Percentiles rank a stretch among this genome's conserved stretches.
Conservation (phyloP, 2,329 filamentous ascomycete species). For the Paracoccidioides brasiliensis region DNA sequence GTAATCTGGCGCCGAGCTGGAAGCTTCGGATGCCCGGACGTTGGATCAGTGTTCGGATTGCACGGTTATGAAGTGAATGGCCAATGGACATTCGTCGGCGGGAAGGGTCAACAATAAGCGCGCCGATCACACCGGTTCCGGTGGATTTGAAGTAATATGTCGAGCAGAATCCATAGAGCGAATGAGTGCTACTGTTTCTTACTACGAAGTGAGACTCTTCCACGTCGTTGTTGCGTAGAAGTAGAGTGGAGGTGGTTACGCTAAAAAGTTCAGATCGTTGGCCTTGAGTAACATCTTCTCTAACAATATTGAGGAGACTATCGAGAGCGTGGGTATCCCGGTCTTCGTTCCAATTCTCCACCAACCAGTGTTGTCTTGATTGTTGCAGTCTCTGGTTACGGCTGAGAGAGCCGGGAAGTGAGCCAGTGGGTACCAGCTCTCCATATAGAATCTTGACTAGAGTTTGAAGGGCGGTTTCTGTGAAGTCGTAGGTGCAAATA, state of each 20-base stretch:
- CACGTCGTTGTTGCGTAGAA: slow-evolving; percentile 55
- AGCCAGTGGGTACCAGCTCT: slow-evolving; percentile 47
- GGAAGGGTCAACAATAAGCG: slow-evolving; percentile 77
- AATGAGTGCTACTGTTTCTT: slow-evolving; percentile 81
- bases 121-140: slow-evolving; percentile 62
- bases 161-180: slow-evolving; percentile 81
- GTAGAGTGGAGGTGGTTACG: slow-evolving; percentile 61
- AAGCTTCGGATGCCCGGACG: slow-evolving; percentile 62
- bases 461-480: slow-evolving; percentile 76
- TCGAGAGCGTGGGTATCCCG: slow-evolving; percentile 63
- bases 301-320: slow-evolving; percentile 57
- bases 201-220: slow-evolving; percentile 84
- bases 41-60: slow-evolving; percentile 61
- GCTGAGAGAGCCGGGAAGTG: slow-evolving; percentile 57
- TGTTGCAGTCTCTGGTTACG: slow-evolving; percentile 80
- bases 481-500: slow-evolving; percentile 92
- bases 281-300: slow-evolving; percentile 47
- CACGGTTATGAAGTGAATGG: slow-evolving; percentile 74
- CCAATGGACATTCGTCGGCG: slow-evolving; percentile 84
- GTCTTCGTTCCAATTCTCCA: slow-evolving; percentile 72
- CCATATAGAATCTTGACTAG: slow-evolving; percentile 75
- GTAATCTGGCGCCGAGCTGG: slow-evolving; percentile 68
- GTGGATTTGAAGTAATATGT: slow-evolving; percentile 67
- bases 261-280: slow-evolving; percentile 56
- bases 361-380: slow-evolving; percentile 88